Evolutionary conservation across 306 rosid genomes (phyloP), one percentile per base, ranked within the genome.

Genomic region (Rosa multiflora): DNA sequence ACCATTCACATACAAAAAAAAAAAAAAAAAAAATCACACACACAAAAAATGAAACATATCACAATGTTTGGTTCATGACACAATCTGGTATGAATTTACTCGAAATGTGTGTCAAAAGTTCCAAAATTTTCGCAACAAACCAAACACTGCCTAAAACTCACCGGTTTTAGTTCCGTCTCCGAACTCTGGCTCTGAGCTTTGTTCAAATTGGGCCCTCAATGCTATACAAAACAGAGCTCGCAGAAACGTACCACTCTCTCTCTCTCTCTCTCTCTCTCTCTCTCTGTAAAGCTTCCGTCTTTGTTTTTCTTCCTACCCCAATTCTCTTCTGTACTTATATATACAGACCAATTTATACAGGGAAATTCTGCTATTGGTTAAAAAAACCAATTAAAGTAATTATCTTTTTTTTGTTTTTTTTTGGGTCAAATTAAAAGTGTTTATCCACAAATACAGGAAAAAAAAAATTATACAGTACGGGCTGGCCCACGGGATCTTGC

Each of bases 401-500:
- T 7, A 55, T n/a, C 26, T n/a, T 56, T 56, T 6, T n/a, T 23
- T 56, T 3, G 0, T 8, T 0, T 56, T 56, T n/a, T n/a, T 12
- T 3, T n/a, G 63, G 32, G 29, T n/a, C 13, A n/a, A 29, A n/a
- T 23, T 59, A 8, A 59, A 21, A 15, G 46, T 37, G 13, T 66
- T 37, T 39, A 67, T 67, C 48, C 70, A 39, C 6, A 37, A 35
- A 64, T 35, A 46, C 1, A 10, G 21, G 53, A 32, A 14, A 6
- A 20, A 23, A 14, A 47, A 82, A 35, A 1, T 59, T 70, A 29
- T 71, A 59, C 8, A 6, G 20, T 67, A 79, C 13, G 23, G 12
- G 77, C 1, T 73, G 88, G 80, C 83, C 85, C 87, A 80, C 83
- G 44, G 46, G 73, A 87, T 87, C 72, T 80, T 74, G 83, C 83